Percentiles rank a stretch among this genome's conserved stretches.
Conservation (phyloP, 2,329 filamentous ascomycete species). For the Sporothrix curviconia region DNA sequence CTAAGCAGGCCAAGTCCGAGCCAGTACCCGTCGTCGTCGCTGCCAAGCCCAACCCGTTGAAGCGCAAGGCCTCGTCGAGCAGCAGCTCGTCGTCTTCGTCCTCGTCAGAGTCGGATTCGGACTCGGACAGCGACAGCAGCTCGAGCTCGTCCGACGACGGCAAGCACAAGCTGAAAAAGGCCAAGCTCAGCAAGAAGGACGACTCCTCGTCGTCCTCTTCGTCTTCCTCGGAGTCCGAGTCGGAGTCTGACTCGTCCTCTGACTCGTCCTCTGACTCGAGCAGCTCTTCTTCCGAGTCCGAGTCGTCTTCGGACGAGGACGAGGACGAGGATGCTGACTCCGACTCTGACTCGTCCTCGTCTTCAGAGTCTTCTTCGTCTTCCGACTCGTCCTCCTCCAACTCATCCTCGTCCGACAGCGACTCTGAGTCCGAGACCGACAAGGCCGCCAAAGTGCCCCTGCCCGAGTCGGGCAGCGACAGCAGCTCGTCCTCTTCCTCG, state of each 20-base stretch:
- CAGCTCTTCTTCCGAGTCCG: slow-evolving; percentile 20
- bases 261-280: slow-evolving; percentile 25
- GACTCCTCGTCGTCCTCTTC: slow-evolving; percentile 9
- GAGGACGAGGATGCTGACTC: not conserved
- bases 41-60: slow-evolving; percentile 38
- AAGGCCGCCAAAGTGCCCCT: slow-evolving; percentile 24
- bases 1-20: slow-evolving; percentile 15
- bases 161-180: slow-evolving; percentile 22
- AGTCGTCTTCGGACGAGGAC: slow-evolving; percentile 19
- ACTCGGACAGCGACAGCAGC: not conserved
- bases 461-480: slow-evolving; percentile 28
- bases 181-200: slow-evolving; percentile 16
- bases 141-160: slow-evolving; percentile 4
- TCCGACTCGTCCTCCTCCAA: slow-evolving; percentile 1
- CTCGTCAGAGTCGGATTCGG: slow-evolving; percentile 27
- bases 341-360: slow-evolving; percentile 17
- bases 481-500: not conserved
- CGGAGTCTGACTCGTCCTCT: slow-evolving; percentile 9
- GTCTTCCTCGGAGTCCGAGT: slow-evolving; percentile 9
- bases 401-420: slow-evolving; percentile 21
- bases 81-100: slow-evolving; percentile 33
- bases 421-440: slow-evolving; percentile 23
- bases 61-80: slow-evolving; percentile 46
- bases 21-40: slow-evolving; percentile 14
- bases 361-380: slow-evolving; percentile 4